Base-by-base conservation (phyloP, 2,329 filamentous ascomycete species). In the Trichoderma atroviride region DNA sequence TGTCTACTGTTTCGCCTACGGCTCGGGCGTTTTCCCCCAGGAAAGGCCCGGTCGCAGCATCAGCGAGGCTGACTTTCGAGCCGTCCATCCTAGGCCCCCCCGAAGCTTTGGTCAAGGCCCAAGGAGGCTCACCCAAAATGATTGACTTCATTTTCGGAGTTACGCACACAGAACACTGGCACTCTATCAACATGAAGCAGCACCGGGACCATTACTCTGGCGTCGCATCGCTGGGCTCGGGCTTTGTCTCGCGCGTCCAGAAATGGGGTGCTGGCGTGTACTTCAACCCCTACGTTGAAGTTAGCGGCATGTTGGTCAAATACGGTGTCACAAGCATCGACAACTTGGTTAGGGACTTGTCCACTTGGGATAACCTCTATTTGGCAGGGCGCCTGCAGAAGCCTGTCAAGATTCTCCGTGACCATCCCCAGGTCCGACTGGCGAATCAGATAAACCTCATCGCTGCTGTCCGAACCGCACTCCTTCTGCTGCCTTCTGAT, bases 61-160 rank as follows among this genome's bases (percentile, higher is more conserved):
- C 62, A 83, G 88, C 29, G 86, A 87, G 62, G 84, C 83, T 13
- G 84, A 87, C 69, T 83, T 88, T 72, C 84, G 80, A 70, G 88
- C 89, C 24, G 88, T 94, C 29, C 95, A 98, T 77, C 91, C 94
- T 7, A 90, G 94, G 71, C 90, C 95, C 1, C 1, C 93, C 94
- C 0, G 85, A 89, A 64, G 92, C 93, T 0, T 90, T 98, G 9
- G 85, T 91, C 73, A 92, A 93, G 74, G 92, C 94, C 73, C 95
- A 98, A 80, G 90, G 93, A 75, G 92, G 93, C 35, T 89, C 90
- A 0, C 93, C 93, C 14, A 97, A 97, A 83, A 97, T 98, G 90
- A 97, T 99, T 72, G 96, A 99, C 81, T 97, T 99, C 78, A 96
- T 99, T 74, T 96, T 99, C 78, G 96, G 95, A 31, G 95, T 98